Conservation (phyloP, 2,329 filamentous ascomycete species). For the Fusarium austroafricanum region DNA sequence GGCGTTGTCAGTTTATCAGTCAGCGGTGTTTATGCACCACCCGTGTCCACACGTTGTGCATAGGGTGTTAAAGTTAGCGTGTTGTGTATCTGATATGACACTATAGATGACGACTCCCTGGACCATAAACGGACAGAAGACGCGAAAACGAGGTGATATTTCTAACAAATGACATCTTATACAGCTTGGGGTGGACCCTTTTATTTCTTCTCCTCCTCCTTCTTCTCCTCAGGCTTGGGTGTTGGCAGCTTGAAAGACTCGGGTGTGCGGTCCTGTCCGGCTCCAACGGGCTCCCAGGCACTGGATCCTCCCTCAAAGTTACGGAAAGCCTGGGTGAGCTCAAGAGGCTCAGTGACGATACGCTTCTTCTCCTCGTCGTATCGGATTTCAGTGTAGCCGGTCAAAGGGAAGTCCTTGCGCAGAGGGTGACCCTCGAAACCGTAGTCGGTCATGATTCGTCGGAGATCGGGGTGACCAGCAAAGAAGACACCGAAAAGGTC, state of each 20-base stretch:
- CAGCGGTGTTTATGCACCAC: conserved; percentile 19
- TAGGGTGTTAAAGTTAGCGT: conserved; percentile 8
- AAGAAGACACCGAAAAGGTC: conserved; percentile 99
- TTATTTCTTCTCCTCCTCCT: conserved; percentile 94
- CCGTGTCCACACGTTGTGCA: conserved; percentile 15
- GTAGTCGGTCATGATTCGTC: conserved; percentile 99
- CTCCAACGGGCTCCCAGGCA: conserved; percentile 73
- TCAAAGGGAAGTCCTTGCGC: conserved; percentile 97
- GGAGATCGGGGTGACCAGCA: conserved; percentile 90
- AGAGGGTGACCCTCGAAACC: conserved; percentile 98
- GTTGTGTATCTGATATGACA: conserved; percentile 21
- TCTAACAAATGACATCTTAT: conserved; percentile 50
- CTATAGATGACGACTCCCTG: conserved; percentile 16
- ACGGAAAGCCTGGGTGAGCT: conserved; percentile 97
- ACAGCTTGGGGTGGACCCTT: conserved; percentile 44
- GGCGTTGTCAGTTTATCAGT: conserved; percentile 16
- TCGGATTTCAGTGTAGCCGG: conserved; percentile 96
- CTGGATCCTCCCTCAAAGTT: conserved; percentile 94
- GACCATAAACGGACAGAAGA: conserved; percentile 15
- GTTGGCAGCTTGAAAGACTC: conserved; percentile 94
- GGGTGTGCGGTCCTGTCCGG: conserved; percentile 82
- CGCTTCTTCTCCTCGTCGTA: conserved; percentile 99
- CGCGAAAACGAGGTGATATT: conserved; percentile 46
- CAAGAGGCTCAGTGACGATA: conserved; percentile 96
- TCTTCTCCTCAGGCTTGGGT: conserved; percentile 92